A percentile compares a stretch with the other conserved stretches of the same genome.
Conservation (phyloP, 495 filamentous ascomycete species). For the Pseudoneurospora amorphoporcata region DNA sequence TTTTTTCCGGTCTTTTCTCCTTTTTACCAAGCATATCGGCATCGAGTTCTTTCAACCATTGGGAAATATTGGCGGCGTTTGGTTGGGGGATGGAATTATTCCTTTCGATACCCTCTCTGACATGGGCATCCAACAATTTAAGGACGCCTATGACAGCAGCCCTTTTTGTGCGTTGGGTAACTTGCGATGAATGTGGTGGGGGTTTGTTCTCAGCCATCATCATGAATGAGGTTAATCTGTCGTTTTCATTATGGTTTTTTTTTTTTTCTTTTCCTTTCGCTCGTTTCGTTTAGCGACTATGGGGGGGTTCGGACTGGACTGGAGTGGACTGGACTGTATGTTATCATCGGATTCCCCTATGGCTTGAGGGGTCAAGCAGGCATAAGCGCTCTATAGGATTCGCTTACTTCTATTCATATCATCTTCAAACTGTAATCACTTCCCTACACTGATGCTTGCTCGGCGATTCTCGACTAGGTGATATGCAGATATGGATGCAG, state of each 20-base stretch:
- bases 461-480: too few relatives aligned
- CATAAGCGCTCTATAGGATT: background rate
- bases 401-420: background rate
- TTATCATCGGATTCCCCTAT: background rate
- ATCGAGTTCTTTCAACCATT: slow-evolving; percentile 9
- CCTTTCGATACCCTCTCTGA: slow-evolving; percentile 24
- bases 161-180: slow-evolving; percentile 5
- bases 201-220: background rate
- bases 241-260: background rate
- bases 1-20: slow-evolving; percentile 1
- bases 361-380: background rate
- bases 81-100: slow-evolving; percentile 8
- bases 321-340: background rate
- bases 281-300: background rate
- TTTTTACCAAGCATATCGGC: slow-evolving; percentile 10
- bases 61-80: slow-evolving; percentile 20
- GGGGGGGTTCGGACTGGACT: background rate
- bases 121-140: slow-evolving; percentile 15
- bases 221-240: background rate
- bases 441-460: background rate
- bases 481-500: background rate
- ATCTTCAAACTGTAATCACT: background rate
- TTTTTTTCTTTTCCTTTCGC: background rate
- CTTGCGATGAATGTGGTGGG: background rate
- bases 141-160: slow-evolving; percentile 6